Percentiles rank a stretch among this genome's conserved stretches.
Conservation (phyloP, 2,329 filamentous ascomycete genomes). For the Penicillium expansum region DNA sequence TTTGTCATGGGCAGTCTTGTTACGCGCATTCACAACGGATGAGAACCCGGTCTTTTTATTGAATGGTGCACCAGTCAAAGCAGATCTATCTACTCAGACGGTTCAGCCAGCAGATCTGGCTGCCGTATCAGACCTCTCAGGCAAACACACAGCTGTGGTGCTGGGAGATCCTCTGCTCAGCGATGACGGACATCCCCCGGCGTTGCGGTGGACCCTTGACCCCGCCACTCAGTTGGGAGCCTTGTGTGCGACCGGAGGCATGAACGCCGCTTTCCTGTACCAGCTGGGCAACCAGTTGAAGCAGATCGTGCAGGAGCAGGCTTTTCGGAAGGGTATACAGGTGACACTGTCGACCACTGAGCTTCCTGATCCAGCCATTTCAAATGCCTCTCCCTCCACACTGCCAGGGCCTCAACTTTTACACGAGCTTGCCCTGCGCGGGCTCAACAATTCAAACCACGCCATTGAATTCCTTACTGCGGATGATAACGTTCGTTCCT, state of each 20-base stretch:
- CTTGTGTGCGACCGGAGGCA: constrained; percentile 27
- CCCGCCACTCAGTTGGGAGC: constrained; percentile 21
- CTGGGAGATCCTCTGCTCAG: constrained; percentile 13
- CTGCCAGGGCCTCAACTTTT: constrained; percentile 57
- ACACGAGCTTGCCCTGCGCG: constrained; percentile 60
- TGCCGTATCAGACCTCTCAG: constrained; percentile 4
- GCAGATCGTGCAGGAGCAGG: constrained; percentile 26
- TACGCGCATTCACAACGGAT: constrained; percentile 33
- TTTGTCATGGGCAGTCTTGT: constrained; percentile 31
- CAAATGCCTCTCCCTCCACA: constrained; percentile 55
- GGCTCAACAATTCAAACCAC: constrained; percentile 34
- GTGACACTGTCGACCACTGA: constrained; percentile 12
- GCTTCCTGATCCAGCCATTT: constrained; percentile 49
- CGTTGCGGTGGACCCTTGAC: constrained; percentile 26
- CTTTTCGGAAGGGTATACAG: constrained; percentile 14
- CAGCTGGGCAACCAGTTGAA: constrained; percentile 32
- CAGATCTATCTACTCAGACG: constrained; percentile 18
- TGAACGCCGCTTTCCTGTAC: constrained; percentile 23
- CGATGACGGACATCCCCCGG: constrained; percentile 10
- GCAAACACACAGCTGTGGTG: constrained; percentile 27
- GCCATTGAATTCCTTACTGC: constrained; percentile 65
- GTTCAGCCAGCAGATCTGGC: constrained; percentile 20
- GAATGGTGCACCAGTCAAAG: constrained; percentile 29
- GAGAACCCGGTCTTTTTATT: constrained; percentile 33
- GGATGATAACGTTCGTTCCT: constrained; percentile 44